Evolutionary conservation across 1,284 basidiomycete genomes (phyloP).

Genomic region (Cryptococcus deneoformans): DNA sequence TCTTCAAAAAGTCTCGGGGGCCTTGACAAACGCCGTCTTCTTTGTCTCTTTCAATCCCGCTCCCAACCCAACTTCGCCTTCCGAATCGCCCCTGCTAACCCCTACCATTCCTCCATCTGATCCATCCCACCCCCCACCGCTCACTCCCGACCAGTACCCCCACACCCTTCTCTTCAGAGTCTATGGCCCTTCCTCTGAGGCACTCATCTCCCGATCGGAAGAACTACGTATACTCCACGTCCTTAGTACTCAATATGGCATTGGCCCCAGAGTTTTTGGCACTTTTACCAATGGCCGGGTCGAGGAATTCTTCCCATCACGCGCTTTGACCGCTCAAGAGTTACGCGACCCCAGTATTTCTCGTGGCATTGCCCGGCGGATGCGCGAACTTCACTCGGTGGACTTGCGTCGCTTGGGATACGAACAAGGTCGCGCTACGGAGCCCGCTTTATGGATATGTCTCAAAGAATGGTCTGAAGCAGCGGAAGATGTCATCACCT

Average conservation of each 20-base stretch:
- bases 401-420: constrained; percentile 65
- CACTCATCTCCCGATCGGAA: constrained; percentile 76
- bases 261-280: constrained; percentile 88
- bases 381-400: constrained; percentile 90
- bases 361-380: constrained; percentile 78
- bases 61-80: constrained; percentile 38
- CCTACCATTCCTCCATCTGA: constrained; percentile 44
- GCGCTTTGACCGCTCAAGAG: constrained; percentile 70
- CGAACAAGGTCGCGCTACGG: constrained; percentile 56
- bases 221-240: constrained; percentile 84
- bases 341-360: constrained; percentile 71
- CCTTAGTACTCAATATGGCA: constrained; percentile 77
- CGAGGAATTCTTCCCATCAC: constrained; percentile 89
- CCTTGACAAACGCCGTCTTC: constrained; percentile 90
- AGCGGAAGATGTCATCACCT: constrained; percentile 33
- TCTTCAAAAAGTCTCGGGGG: constrained; percentile 80
- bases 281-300: constrained; percentile 91
- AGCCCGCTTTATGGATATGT: constrained; percentile 59
- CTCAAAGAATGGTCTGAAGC: constrained; percentile 58
- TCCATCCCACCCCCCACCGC: constrained; percentile 31
- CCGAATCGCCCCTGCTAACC: constrained; percentile 46
- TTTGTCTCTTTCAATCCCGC: constrained; percentile 65
- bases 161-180: constrained; percentile 78
- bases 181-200: constrained; percentile 80
- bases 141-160: constrained; percentile 43